Conservation (phyloP, 2,329 filamentous ascomycete species). For the Aspergillaceae sp. region DNA sequence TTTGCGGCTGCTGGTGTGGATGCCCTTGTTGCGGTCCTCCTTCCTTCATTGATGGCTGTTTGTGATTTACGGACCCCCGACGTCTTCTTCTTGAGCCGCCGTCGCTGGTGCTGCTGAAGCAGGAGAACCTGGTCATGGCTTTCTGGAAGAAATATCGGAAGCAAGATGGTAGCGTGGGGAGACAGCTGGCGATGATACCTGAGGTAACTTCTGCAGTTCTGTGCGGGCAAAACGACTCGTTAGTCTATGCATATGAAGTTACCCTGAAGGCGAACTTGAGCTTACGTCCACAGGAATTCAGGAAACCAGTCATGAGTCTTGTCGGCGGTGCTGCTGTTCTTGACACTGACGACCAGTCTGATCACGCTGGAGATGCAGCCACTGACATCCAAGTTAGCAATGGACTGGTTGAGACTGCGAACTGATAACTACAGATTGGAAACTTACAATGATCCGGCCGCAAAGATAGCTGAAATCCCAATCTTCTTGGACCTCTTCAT, state of each 20-base stretch:
- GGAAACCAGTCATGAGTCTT: conserved; percentile 18
- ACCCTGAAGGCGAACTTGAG: not conserved
- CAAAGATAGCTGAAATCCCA: conserved; percentile 14
- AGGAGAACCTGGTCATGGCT: conserved; percentile 6
- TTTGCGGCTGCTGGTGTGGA: not conserved
- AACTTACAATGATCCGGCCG: conserved; percentile 15
- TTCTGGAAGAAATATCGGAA: conserved; percentile 14
- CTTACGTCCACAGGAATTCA: conserved; percentile 20
- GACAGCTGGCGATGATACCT: conserved; percentile 16
- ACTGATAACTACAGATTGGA: not conserved
- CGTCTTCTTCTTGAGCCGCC: not conserved
- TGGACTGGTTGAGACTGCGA: not conserved
- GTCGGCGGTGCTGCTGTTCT: conserved; percentile 9
- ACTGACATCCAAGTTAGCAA: conserved; percentile 3
- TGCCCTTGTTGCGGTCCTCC: no score
- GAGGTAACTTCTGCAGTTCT: conserved; percentile 19
- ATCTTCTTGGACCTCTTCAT: conserved; percentile 12
- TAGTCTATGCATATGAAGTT: not conserved
- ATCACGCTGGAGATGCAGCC: conserved; percentile 17
- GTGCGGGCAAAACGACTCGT: not conserved
- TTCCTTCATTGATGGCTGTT: not conserved
- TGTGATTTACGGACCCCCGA: not conserved
- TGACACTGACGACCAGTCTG: conserved; percentile 14
- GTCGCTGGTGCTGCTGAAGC: not conserved
- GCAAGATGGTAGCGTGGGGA: conserved; percentile 16